Conservation (phyloP, 176 grass and related monocot species). For the Juncus effusus region DNA sequence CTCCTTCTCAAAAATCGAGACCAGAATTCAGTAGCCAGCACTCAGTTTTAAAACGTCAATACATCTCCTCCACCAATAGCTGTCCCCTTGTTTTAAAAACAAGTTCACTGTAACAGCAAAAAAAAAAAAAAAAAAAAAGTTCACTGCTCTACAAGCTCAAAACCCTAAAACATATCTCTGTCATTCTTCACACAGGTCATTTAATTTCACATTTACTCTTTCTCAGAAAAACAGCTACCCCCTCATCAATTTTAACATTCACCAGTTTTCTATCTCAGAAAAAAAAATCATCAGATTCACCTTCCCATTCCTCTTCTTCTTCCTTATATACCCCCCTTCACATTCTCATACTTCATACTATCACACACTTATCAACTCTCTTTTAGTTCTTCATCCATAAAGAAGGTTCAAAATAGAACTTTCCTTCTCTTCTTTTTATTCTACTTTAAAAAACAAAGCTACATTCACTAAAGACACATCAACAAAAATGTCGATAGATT, state of each 20-base stretch:
- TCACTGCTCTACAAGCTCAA: no score
- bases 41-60: no score
- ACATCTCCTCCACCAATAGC: background rate
- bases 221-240: slow-evolving; percentile 18
- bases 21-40: no score
- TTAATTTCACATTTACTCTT: slow-evolving; percentile 29
- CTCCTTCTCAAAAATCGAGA: no score
- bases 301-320: background rate
- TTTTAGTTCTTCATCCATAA: background rate
- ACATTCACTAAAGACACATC: background rate
- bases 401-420: no score
- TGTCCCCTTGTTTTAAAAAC: slow-evolving; percentile 20
- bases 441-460: background rate
- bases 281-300: background rate
- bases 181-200: slow-evolving; percentile 1
- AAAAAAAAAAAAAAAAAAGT: background rate
- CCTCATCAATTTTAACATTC: no score
- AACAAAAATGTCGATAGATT: slow-evolving; percentile 33
- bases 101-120: background rate
- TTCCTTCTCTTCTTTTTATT: background rate
- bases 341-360: background rate
- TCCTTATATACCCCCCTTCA: slow-evolving; percentile 22
- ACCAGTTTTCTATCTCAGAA: no score
- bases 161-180: no score
- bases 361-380: background rate